Conservation (phyloP, 2,329 filamentous ascomycete genomes). For the Cladorrhinum sp. region DNA sequence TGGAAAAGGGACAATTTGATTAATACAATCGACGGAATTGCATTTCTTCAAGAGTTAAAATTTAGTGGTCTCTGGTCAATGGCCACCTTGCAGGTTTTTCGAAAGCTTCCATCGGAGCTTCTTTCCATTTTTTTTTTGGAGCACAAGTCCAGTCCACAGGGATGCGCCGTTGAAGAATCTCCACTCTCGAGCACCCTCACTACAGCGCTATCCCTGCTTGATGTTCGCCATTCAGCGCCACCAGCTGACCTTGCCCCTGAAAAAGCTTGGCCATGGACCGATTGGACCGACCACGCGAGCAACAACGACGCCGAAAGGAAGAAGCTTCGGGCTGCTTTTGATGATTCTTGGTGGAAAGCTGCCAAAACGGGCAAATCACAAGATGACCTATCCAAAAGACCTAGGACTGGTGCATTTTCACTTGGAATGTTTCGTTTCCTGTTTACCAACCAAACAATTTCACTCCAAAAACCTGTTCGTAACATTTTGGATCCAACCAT, state of each 20-base stretch:
- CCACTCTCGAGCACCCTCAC: not conserved
- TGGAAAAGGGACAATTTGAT: not conserved
- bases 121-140: not conserved
- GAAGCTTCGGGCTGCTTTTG: not conserved
- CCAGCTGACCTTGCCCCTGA: not conserved
- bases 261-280: not conserved
- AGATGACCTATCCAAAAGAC: not conserved
- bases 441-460: not conserved
- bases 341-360: not conserved
- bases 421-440: not conserved
- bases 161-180: not conserved
- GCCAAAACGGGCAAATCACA: not conserved
- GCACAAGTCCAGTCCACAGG: not conserved
- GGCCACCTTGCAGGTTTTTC: not conserved
- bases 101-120: not conserved
- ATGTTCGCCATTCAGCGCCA: conserved; percentile 4
- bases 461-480: not conserved
- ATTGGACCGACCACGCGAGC: not conserved
- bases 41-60: not conserved
- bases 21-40: not conserved
- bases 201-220: not conserved
- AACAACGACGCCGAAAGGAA: not conserved
- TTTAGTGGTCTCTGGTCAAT: not conserved
- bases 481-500: not conserved
- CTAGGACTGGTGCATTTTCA: not conserved